Evolutionary conservation across 768 basidiomycete species (phyloP).

Genomic region (Leucosporidium yakuticum): DNA sequence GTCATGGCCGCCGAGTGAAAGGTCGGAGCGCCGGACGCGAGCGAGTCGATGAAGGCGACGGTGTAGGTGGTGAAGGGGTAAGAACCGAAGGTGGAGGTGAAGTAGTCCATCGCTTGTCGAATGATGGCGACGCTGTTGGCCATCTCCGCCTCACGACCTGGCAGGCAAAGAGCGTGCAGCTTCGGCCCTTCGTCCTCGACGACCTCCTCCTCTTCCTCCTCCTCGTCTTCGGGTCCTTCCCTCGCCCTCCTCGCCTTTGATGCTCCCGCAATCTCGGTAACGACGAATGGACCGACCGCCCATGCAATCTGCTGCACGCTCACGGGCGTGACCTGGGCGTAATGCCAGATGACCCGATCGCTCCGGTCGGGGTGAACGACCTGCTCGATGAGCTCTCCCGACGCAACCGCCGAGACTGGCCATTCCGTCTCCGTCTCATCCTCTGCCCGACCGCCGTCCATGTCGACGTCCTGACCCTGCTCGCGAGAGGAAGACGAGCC

Average conservation of each 20-base stretch:
- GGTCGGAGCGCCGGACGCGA: constrained; percentile 49
- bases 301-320: constrained; percentile 96
- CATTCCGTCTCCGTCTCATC: constrained; percentile 48
- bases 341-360: constrained; percentile 89
- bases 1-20: constrained; percentile 76
- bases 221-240: constrained; percentile 57
- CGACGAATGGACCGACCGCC: constrained; percentile 87
- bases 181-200: constrained; percentile 37
- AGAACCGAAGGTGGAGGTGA: constrained; percentile 82
- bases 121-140: constrained; percentile 65
- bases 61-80: constrained; percentile 93
- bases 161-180: constrained; percentile 88
- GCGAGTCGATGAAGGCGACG: constrained; percentile 82
- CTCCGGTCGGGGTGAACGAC: constrained; percentile 89
- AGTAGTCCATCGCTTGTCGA: constrained; percentile 86
- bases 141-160: constrained; percentile 72
- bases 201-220: constrained; percentile 52
- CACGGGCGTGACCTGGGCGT: constrained; percentile 74
- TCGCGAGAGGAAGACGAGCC: constrained; percentile 47
- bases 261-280: constrained; percentile 51
- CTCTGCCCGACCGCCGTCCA: constrained; percentile 49
- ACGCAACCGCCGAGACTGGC: constrained; percentile 84
- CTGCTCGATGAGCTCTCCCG: constrained; percentile 93
- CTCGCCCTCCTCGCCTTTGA: constrained; percentile 53
- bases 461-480: constrained; percentile 39